A percentile compares a stretch with the other conserved stretches of the same genome.
Conservation (phyloP, 345 rosid species). For the Anastatica hierochuntica region DNA sequence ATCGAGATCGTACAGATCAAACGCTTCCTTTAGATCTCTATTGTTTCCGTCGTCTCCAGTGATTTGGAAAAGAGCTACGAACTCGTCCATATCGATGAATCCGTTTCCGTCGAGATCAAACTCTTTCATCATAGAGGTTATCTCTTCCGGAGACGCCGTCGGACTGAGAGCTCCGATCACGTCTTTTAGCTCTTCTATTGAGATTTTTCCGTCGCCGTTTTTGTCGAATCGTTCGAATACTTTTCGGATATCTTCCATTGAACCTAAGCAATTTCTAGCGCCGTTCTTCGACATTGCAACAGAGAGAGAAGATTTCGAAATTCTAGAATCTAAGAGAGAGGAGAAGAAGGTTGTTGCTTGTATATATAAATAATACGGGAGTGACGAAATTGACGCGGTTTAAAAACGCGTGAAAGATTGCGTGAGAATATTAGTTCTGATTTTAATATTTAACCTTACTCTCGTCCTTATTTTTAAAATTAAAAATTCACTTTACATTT, state of each 20-base stretch:
- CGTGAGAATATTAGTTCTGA: no score
- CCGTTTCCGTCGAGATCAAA: conserved; percentile 89
- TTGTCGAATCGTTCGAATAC: conserved; percentile 71
- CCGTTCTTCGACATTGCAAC: conserved; percentile 14
- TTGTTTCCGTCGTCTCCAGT: not conserved
- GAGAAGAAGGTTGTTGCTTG: not conserved
- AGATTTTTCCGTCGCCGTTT: conserved; percentile 91
- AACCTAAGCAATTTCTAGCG: conserved; percentile 26
- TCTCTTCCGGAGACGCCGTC: conserved; percentile 39
- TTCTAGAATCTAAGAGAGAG: not conserved
- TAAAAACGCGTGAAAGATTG: conserved; percentile 22
- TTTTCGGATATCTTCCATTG: conserved; percentile 40
- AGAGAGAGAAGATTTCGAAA: not conserved
- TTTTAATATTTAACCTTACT: no score
- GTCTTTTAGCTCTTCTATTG: conserved; percentile 51
- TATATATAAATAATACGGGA: conserved; percentile 9
- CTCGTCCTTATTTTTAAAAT: no score
- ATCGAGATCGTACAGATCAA: conserved; percentile 69
- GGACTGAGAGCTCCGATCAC: conserved; percentile 50
- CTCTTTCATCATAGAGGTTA: conserved; percentile 47
- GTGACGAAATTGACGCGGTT: conserved; percentile 23
- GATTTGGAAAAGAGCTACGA: conserved; percentile 32
- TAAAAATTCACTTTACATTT: no score
- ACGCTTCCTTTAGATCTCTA: conserved; percentile 70
- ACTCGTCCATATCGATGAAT: conserved; percentile 68